Conservation (phyloP, 2,329 filamentous ascomycete species). For the Monilinia vaccinii-corymbosi region DNA sequence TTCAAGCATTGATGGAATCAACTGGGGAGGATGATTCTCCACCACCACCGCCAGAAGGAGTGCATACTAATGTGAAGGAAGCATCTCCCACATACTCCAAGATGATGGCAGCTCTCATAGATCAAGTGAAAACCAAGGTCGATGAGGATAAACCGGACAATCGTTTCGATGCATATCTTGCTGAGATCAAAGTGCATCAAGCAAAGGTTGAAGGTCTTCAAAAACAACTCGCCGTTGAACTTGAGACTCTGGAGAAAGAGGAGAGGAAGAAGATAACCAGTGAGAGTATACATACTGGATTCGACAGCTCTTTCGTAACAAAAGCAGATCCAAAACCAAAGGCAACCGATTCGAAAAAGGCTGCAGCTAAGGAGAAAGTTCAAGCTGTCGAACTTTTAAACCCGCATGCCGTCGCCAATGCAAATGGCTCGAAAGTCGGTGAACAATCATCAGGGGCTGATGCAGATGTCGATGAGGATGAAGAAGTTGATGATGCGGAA, state of each 20-base stretch:
- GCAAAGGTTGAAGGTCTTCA: conserved; percentile 72
- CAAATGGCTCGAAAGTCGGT: conserved; percentile 33
- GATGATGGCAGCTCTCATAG: conserved; percentile 96
- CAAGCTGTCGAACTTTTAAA: conserved; percentile 67
- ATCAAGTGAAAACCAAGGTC: conserved; percentile 74
- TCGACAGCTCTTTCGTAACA: conserved; percentile 75
- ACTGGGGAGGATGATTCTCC: conserved; percentile 67
- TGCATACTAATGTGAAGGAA: conserved; percentile 62
- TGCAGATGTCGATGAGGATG: conserved; percentile 51
- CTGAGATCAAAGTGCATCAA: conserved; percentile 68
- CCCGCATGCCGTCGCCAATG: conserved; percentile 41
- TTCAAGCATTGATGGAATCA: conserved; percentile 80
- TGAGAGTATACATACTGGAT: conserved; percentile 79
- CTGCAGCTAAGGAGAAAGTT: conserved; percentile 37
- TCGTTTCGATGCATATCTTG: conserved; percentile 66
- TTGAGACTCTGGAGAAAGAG: conserved; percentile 75
- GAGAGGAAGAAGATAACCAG: conserved; percentile 90
- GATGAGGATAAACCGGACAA: conserved; percentile 61
- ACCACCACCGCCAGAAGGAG: conserved; percentile 65
- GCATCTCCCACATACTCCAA: conserved; percentile 82
- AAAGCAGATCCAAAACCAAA: conserved; percentile 39
- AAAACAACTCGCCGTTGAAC: conserved; percentile 61
- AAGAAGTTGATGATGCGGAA: conserved; percentile 62
- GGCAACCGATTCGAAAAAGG: conserved; percentile 17
- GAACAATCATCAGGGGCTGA: conserved; percentile 48